phyloP scores from a whole-genome alignment of 1,284 basidiomycete species.

The Trichosporon sp. region DNA sequence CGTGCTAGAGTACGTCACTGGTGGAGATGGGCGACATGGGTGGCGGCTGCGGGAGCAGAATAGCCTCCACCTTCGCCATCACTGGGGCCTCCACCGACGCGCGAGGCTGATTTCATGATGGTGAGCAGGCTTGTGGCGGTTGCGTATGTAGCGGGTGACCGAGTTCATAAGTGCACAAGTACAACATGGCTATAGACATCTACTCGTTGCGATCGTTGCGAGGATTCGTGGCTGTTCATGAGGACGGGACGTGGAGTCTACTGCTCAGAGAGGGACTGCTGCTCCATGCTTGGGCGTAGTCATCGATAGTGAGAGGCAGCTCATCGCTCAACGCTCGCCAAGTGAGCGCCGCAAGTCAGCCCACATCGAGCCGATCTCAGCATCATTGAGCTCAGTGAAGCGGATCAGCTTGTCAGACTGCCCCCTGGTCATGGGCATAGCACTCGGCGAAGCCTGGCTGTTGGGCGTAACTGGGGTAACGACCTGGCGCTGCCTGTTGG shows the following conservation, averaged over 20 bases:
- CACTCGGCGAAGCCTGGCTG: background rate
- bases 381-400: slow-evolving; percentile 20
- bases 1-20: background rate
- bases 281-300: no score
- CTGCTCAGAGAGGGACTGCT: background rate
- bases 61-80: background rate
- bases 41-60: background rate
- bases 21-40: background rate
- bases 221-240: background rate
- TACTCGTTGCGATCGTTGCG: background rate
- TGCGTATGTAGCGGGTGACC: background rate
- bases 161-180: background rate
- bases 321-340: slow-evolving; percentile 12
- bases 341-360: slow-evolving; percentile 17
- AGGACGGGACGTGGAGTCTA: background rate
- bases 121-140: background rate
- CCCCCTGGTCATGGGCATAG: background rate
- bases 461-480: background rate
- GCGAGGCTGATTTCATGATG: background rate
- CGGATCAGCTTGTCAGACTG: slow-evolving; percentile 11
- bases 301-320: background rate
- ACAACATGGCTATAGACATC: background rate
- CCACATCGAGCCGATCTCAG: slow-evolving; percentile 12
- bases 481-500: background rate
- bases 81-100: background rate